phyloP scores from a whole-genome alignment of 2,329 filamentous ascomycete species.

The Talaromyces sp. region DNA sequence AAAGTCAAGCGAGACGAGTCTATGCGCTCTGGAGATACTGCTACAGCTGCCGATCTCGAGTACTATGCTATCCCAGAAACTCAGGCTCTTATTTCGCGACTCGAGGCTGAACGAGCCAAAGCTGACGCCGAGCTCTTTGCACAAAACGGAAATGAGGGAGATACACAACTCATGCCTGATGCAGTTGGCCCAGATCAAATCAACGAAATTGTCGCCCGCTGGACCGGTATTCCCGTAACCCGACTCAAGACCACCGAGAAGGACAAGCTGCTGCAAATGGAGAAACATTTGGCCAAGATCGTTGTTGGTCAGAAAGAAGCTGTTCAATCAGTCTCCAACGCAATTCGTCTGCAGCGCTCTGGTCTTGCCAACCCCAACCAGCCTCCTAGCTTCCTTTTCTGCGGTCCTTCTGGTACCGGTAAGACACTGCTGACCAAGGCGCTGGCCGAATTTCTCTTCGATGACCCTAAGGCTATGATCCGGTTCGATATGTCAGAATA shows the following conservation, averaged over 20 bases:
- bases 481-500: conserved; percentile 99
- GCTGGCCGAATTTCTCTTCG: conserved; percentile 94
- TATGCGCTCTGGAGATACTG: conserved; percentile 78
- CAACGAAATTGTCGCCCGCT: conserved; percentile 94
- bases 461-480: conserved; percentile 96
- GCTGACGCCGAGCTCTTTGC: conserved; percentile 66
- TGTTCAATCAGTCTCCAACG: conserved; percentile 87
- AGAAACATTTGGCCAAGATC: conserved; percentile 74
- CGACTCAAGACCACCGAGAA: conserved; percentile 92
- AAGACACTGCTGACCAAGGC: conserved; percentile 97
- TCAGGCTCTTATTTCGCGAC: conserved; percentile 69
- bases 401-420: conserved; percentile 94
- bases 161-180: conserved; percentile 73
- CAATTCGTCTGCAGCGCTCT: conserved; percentile 90
- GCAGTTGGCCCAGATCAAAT: conserved; percentile 96
- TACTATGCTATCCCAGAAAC: conserved; percentile 98
- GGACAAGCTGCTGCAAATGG: conserved; percentile 98
- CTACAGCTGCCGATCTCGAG: conserved; percentile 86
- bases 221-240: conserved; percentile 98
- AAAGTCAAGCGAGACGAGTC: conserved; percentile 91
- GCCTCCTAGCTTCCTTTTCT: conserved; percentile 97
- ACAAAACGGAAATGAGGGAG: conserved; percentile 58
- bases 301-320: conserved; percentile 95
- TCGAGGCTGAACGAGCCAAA: conserved; percentile 75
- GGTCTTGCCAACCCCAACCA: conserved; percentile 94